A percentile compares a stretch with the other conserved stretches of the same genome.
phyloP scores from a whole-genome alignment of 106 monocot genomes.

The Triglochin maritima region DNA sequence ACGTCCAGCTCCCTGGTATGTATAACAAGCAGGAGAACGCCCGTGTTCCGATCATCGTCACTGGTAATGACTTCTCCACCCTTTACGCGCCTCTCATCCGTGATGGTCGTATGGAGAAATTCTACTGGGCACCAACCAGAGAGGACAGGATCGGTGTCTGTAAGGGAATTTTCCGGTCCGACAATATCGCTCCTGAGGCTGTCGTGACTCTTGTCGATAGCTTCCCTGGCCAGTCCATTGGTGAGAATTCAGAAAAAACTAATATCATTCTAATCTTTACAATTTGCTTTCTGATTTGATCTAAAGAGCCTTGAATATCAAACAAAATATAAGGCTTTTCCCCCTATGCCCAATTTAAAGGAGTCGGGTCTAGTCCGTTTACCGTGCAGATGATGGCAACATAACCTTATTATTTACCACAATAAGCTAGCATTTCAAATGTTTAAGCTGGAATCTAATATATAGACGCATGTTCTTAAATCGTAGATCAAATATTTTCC shows the following conservation, averaged over 20 bases:
- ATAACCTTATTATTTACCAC: no score
- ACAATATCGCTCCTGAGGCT: conserved; percentile 45
- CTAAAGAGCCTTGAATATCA: no score
- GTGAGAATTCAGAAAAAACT: conserved; percentile 18
- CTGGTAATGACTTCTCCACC: conserved; percentile 97
- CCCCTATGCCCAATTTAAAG: no score
- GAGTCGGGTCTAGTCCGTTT: no score
- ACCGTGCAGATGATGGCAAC: no score
- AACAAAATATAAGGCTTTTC: no score
- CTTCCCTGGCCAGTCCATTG: conserved; percentile 97
- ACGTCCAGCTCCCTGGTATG: conserved; percentile 96
- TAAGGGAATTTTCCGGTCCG: conserved; percentile 76
- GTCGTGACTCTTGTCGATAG: conserved; percentile 78
- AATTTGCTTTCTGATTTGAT: no score
- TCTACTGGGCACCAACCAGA: conserved; percentile 98
- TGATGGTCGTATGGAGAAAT: conserved; percentile 99
- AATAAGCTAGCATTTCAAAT: no score
- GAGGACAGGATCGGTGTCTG: conserved; percentile 87
- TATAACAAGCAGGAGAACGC: conserved; percentile 98
- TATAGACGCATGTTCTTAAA: no score
- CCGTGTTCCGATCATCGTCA: conserved; percentile 88
- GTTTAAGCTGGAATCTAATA: no score
- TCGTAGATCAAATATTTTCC: no score
- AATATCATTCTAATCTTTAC: no score
- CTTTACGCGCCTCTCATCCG: conserved; percentile 94